Conservation (phyloP, 2,329 filamentous ascomycete genomes). For the Venturiaceae sp. region DNA sequence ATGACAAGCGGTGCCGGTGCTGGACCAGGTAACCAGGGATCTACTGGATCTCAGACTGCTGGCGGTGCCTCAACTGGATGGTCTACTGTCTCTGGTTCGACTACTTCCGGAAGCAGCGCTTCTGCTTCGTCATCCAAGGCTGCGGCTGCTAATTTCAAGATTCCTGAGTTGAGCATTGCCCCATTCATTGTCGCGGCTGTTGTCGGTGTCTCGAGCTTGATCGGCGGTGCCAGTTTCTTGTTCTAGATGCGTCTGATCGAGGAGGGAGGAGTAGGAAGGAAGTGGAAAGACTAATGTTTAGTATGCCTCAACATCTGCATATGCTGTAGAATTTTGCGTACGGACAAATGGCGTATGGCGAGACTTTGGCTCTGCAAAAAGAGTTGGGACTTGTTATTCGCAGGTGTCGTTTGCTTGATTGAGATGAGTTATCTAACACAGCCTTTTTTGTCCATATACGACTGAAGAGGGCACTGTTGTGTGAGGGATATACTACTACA, state of each 20-base stretch:
- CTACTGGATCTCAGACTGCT: constrained; percentile 45
- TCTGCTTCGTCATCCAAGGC: constrained; percentile 19
- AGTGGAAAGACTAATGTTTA: neutral
- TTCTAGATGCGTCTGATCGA: neutral
- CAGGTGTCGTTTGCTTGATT: neutral
- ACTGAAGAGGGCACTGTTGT: neutral
- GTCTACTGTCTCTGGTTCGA: constrained; percentile 37
- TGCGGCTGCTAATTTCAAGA: constrained; percentile 33
- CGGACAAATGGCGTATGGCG: neutral
- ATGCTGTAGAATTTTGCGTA: neutral
- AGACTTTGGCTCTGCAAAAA: neutral
- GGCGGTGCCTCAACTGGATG: constrained; percentile 32
- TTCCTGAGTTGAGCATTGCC: constrained; percentile 36
- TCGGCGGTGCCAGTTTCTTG: constrained; percentile 29
- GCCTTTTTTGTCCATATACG: neutral
- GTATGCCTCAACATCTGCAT: neutral
- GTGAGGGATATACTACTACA: neutral
- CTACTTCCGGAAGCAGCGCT: constrained; percentile 17
- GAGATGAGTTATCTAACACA: neutral
- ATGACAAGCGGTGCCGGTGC: constrained; percentile 49
- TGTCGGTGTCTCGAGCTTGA: constrained; percentile 41
- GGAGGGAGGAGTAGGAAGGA: neutral
- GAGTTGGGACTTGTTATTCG: neutral
- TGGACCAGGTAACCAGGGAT: constrained; percentile 42
- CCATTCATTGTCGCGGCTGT: constrained; percentile 42